phyloP scores from a whole-genome alignment of 257 asterid species.

The Solanum clarkiae region DNA sequence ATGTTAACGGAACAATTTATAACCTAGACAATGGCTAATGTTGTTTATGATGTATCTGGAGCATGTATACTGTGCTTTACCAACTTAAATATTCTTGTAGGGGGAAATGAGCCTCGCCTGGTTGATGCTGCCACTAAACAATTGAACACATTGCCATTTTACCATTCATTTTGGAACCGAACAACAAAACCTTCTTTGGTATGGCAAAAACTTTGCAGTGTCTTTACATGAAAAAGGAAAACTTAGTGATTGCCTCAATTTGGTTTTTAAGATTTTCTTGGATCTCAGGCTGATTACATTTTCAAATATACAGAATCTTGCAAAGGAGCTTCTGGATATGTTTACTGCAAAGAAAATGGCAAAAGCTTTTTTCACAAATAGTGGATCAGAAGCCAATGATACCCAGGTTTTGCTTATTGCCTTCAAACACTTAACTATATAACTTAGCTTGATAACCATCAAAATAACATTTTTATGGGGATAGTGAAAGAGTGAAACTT shows the following conservation, averaged over 20 bases:
- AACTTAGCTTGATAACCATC: not conserved
- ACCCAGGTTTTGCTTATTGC: constrained; percentile 50
- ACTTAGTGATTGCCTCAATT: not conserved
- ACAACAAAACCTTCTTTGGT: constrained; percentile 93
- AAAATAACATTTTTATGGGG: not conserved
- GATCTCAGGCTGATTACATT: not conserved
- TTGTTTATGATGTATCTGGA: not conserved
- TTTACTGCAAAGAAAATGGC: constrained; percentile 77
- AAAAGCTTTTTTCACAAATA: constrained; percentile 79
- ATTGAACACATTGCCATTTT: constrained; percentile 80
- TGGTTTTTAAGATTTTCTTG: not conserved
- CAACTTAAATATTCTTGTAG: constrained; percentile 19
- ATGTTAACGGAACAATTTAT: not conserved
- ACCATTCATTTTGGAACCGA: constrained; percentile 96
- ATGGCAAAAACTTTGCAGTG: not conserved
- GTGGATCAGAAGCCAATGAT: constrained; percentile 98
- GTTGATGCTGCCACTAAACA: constrained; percentile 83
- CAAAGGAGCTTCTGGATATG: constrained; percentile 61
- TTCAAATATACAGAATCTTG: constrained; percentile 55
- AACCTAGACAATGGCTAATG: not conserved
- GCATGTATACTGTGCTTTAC: not conserved
- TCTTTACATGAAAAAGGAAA: not conserved
- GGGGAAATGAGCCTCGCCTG: constrained; percentile 91
- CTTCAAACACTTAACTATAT: not conserved
- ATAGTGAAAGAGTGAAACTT: not conserved